Evolutionary conservation across 2,329 filamentous ascomycete species (phyloP).

Genomic region (Hypoxylon sp.): DNA sequence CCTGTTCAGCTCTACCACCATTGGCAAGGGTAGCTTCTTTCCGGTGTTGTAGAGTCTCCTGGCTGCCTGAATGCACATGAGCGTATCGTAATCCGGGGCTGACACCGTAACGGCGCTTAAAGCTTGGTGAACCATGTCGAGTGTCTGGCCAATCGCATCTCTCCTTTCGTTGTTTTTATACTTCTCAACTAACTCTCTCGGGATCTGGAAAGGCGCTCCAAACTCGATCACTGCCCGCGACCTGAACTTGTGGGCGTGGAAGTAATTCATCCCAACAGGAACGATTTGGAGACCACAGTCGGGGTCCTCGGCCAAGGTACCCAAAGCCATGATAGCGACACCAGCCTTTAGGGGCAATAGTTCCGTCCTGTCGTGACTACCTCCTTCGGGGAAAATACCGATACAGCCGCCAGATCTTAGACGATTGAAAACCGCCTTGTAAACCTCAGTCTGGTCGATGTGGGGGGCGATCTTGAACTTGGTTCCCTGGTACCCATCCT

Average conservation of each 20-base stretch:
- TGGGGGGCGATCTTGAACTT: conserved; percentile 92
- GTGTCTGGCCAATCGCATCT: conserved; percentile 85
- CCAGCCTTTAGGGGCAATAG: conserved; percentile 94
- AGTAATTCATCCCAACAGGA: conserved; percentile 99
- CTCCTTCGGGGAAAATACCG: conserved; percentile 96
- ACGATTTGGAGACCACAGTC: conserved; percentile 94
- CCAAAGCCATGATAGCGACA: conserved; percentile 97
- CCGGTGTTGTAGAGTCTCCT: conserved; percentile 93
- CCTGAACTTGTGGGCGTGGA: conserved; percentile 98
- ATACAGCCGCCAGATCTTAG: conserved; percentile 88
- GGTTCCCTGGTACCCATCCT: conserved; percentile 78
- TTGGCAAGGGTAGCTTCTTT: conserved; percentile 91
- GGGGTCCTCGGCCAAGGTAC: conserved; percentile 85
- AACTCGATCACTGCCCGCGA: conserved; percentile 97
- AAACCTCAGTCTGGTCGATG: conserved; percentile 93
- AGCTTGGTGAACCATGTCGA: conserved; percentile 88
- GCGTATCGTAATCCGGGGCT: conserved; percentile 92
- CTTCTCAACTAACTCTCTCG: conserved; percentile 83
- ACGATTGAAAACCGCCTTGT: conserved; percentile 90
- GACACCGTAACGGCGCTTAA: conserved; percentile 91
- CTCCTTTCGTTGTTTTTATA: conserved; percentile 87
- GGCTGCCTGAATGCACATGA: conserved; percentile 97
- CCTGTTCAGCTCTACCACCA: conserved; percentile 94
- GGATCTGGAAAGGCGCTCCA: conserved; percentile 87
- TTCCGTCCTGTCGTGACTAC: conserved; percentile 94